Percentiles rank a stretch among this genome's conserved stretches.
These are phyloP conservation scores for Bruguiera parviflora DNA, from an alignment of 345 rosid species.

Conservation along the genomic window DNA sequence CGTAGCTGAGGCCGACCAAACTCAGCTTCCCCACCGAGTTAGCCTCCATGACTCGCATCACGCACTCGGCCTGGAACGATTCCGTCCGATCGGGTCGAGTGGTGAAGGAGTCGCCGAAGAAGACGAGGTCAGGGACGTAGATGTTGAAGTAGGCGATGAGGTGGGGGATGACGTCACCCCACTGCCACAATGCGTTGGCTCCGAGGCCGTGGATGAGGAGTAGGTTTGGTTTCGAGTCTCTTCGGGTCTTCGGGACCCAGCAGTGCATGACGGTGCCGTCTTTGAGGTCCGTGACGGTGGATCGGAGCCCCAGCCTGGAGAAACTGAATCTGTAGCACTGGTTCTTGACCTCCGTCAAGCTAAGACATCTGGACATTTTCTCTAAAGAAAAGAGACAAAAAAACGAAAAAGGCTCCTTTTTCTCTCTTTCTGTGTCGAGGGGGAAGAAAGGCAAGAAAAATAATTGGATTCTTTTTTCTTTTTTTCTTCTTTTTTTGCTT, in stretches of 20 bases:
- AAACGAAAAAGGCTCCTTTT: no score
- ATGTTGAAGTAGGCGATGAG: conserved; percentile 52
- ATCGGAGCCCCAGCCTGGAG: conserved; percentile 53
- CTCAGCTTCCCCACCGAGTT: conserved; percentile 46
- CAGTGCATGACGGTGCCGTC: conserved; percentile 81
- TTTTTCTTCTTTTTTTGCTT: no score
- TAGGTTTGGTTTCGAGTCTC: conserved; percentile 50
- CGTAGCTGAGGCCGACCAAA: conserved; percentile 76
- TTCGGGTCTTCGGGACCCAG: conserved; percentile 58
- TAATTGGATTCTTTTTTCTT: no score
- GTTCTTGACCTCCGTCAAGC: conserved; percentile 54
- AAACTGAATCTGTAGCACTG: conserved; percentile 40
- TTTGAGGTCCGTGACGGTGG: conserved; percentile 56
- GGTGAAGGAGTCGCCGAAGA: conserved; percentile 71
- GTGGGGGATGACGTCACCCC: conserved; percentile 47
- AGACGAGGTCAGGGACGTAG: conserved; percentile 67
- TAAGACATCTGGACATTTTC: conserved; percentile 60
- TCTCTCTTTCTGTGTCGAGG: no score
- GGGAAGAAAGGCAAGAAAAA: no score
- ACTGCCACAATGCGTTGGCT: conserved; percentile 79
- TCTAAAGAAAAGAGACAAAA: no score
- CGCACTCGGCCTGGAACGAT: conserved; percentile 66
- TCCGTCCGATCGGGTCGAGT: conserved; percentile 70
- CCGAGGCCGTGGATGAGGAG: conserved; percentile 82
- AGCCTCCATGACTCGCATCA: conserved; percentile 60